phyloP scores from a whole-genome alignment of 2,329 filamentous ascomycete species.

The Alternaria burnsii region DNA sequence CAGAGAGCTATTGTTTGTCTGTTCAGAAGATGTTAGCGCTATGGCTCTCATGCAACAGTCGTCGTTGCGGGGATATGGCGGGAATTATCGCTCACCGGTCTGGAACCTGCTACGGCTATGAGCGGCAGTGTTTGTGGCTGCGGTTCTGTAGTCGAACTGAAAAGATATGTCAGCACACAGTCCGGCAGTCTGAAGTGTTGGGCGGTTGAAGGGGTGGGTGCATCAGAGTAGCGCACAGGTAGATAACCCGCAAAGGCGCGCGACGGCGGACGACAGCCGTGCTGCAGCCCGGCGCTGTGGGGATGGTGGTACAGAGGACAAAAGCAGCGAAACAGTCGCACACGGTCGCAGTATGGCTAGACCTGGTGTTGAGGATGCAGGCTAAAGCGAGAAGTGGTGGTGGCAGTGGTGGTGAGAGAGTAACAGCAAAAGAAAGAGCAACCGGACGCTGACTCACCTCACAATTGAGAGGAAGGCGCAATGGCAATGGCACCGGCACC shows the following conservation, averaged over 20 bases:
- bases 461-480: constrained; percentile 23
- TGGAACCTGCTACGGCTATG: constrained; percentile 24
- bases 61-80: constrained; percentile 11
- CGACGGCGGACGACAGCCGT: constrained; percentile 46
- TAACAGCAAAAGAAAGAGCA: constrained; percentile 20
- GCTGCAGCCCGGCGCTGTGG: constrained; percentile 41
- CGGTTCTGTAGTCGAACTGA: constrained; percentile 29
- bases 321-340: constrained; percentile 47
- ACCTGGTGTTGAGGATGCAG: constrained; percentile 31
- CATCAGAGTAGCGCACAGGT: constrained; percentile 50
- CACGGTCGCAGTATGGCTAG: constrained; percentile 35
- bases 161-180: constrained; percentile 42
- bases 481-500: constrained; percentile 15
- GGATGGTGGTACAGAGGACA: constrained; percentile 42
- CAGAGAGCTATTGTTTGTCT: constrained; percentile 43
- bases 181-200: constrained; percentile 35
- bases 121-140: constrained; percentile 40
- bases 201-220: constrained; percentile 40
- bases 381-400: constrained; percentile 20
- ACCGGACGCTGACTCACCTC: constrained; percentile 46
- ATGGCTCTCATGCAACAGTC: constrained; percentile 21
- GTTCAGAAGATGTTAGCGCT: constrained; percentile 40
- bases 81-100: constrained; percentile 37
- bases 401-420: constrained; percentile 2
- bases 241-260: constrained; percentile 41